phyloP scores from a whole-genome alignment of 2,329 filamentous ascomycete species.

The Calonectria fujianensis region DNA sequence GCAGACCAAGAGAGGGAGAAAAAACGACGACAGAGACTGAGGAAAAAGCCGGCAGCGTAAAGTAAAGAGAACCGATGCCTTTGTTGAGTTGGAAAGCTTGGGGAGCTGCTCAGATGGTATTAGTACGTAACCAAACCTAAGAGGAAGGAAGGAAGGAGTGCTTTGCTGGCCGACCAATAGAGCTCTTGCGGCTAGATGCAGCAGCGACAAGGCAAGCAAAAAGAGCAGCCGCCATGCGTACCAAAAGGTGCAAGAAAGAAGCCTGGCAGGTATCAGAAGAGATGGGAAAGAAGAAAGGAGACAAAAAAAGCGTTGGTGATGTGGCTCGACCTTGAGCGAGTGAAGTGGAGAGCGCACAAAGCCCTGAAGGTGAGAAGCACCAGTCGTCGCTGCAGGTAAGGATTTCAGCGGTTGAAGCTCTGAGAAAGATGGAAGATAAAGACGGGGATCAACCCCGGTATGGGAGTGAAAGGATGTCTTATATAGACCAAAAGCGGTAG shows the following conservation, averaged over 20 bases:
- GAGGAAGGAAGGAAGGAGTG: constrained; percentile 17
- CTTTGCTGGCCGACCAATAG: neutral
- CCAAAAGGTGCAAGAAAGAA: neutral
- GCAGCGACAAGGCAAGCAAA: neutral
- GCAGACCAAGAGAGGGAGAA: constrained; percentile 24
- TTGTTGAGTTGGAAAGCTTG: neutral
- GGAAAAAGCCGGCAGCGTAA: constrained; percentile 4
- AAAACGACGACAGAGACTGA: constrained; percentile 9
- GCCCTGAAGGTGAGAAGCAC: neutral
- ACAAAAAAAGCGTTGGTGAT: too few relatives aligned
- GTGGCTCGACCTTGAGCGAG: neutral
- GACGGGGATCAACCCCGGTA: neutral
- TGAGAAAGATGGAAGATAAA: neutral
- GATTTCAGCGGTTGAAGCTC: neutral
- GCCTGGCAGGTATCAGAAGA: neutral
- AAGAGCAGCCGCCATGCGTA: neutral
- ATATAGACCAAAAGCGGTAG: neutral
- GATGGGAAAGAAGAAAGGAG: neutral
- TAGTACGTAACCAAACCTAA: neutral
- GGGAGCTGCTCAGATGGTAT: neutral
- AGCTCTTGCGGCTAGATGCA: neutral
- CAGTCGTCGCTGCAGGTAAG: neutral
- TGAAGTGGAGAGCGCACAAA: neutral
- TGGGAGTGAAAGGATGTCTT: neutral
- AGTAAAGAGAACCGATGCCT: neutral